Evolutionary conservation across 768 basidiomycete species (phyloP).

Genomic region (Boletus sp.): DNA sequence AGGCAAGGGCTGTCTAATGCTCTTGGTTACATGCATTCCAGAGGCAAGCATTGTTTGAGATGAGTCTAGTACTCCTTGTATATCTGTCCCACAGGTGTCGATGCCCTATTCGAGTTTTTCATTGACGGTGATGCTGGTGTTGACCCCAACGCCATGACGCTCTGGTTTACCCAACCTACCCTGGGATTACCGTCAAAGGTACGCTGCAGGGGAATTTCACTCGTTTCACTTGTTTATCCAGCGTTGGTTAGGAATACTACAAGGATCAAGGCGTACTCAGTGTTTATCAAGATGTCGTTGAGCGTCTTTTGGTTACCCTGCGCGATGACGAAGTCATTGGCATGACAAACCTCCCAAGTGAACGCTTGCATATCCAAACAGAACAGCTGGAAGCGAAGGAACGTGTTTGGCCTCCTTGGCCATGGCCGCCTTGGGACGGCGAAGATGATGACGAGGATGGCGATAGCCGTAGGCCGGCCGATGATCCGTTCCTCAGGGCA

Average conservation of each 20-base stretch:
- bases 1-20: slow-evolving; percentile 72
- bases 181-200: slow-evolving; percentile 89
- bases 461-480: slow-evolving; percentile 34
- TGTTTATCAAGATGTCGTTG: slow-evolving; percentile 68
- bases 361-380: slow-evolving; percentile 34
- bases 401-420: slow-evolving; percentile 72
- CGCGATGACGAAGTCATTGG: slow-evolving; percentile 40
- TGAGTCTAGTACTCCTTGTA: background rate
- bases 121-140: slow-evolving; percentile 85
- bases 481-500: slow-evolving; percentile 43
- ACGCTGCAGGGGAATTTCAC: background rate
- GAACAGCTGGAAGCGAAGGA: slow-evolving; percentile 34
- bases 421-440: slow-evolving; percentile 82
- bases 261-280: slow-evolving; percentile 66
- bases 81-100: slow-evolving; percentile 51
- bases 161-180: slow-evolving; percentile 81
- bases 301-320: slow-evolving; percentile 60
- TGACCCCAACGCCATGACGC: slow-evolving; percentile 80
- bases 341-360: slow-evolving; percentile 5
- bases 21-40: slow-evolving; percentile 81
- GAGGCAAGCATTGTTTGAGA: slow-evolving; percentile 46
- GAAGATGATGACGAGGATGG: slow-evolving; percentile 50
- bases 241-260: slow-evolving; percentile 72
- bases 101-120: slow-evolving; percentile 73
- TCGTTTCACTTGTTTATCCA: background rate